Evolutionary conservation across 2,329 filamentous ascomycete species (phyloP).

Genomic region (Dactylellina haptotyla): DNA sequence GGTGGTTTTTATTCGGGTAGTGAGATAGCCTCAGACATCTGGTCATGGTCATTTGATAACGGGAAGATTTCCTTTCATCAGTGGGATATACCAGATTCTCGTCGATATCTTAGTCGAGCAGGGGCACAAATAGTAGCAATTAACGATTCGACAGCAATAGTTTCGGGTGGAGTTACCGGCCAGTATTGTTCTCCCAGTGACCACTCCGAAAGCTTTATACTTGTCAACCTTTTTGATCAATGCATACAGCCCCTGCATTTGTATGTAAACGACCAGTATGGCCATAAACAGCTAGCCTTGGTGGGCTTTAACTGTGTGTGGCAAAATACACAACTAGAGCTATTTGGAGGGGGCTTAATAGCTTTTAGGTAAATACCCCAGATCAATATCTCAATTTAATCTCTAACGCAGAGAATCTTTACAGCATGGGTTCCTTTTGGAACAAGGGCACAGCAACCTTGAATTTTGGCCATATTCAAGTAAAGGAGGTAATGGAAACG

Average conservation of each 20-base stretch:
- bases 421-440: conserved; percentile 90
- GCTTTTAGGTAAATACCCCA: conserved; percentile 30
- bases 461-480: neutral
- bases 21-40: conserved; percentile 28
- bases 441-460: conserved; percentile 67
- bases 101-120: conserved; percentile 8
- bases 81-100: neutral
- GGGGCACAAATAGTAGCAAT: conserved; percentile 66
- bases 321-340: conserved; percentile 28
- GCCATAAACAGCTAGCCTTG: conserved; percentile 8
- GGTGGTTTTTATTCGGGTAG: conserved; percentile 27
- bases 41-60: conserved; percentile 21
- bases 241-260: neutral
- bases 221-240: conserved; percentile 1
- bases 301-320: conserved; percentile 29
- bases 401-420: conserved; percentile 71
- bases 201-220: conserved; percentile 20
- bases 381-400: neutral
- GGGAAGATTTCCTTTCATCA: neutral
- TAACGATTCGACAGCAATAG: conserved; percentile 48
- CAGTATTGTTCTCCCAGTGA: conserved; percentile 27
- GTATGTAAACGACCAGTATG: neutral
- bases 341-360: conserved; percentile 41
- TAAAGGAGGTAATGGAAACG: too few relatives aligned
- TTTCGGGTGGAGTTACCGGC: conserved; percentile 57